Percentiles rank a stretch among this genome's conserved stretches.
Evolutionary conservation across 2,329 filamentous ascomycete species (phyloP).

Genomic region (Aureobasidium vineae): DNA sequence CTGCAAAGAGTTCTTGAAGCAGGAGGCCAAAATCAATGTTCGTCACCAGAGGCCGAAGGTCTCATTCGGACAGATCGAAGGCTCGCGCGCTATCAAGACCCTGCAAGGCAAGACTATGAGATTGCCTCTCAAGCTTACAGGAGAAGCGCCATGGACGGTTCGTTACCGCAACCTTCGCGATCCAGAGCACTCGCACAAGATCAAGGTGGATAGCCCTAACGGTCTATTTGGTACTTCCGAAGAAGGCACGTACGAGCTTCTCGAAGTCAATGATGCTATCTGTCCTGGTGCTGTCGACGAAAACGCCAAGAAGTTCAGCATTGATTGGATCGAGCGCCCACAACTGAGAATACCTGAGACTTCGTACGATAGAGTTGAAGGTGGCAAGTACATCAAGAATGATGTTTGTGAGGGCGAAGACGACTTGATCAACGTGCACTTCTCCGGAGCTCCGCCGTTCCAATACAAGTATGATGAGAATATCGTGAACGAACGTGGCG

Average conservation of each 20-base stretch:
- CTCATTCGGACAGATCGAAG: conserved; percentile 81
- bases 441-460: conserved; percentile 74
- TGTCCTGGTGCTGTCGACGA: conserved; percentile 81
- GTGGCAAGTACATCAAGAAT: conserved; percentile 64
- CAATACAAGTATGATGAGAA: conserved; percentile 77
- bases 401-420: conserved; percentile 94
- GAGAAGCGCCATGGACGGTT: conserved; percentile 80
- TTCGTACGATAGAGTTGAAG: conserved; percentile 55
- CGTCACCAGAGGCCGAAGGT: conserved; percentile 84
- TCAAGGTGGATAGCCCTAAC: conserved; percentile 32
- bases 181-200: conserved; percentile 36
- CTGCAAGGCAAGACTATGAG: conserved; percentile 72
- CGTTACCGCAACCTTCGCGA: conserved; percentile 58
- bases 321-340: conserved; percentile 84
- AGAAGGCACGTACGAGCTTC: conserved; percentile 72
- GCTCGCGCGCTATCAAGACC: conserved; percentile 69
- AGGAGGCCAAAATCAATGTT: conserved; percentile 81
- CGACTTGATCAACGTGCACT: conserved; percentile 76
- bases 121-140: conserved; percentile 80
- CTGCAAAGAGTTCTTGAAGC: conserved; percentile 82
- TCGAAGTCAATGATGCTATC: conserved; percentile 71
- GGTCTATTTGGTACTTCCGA: conserved; percentile 34
- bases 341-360: conserved; percentile 61
- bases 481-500: conserved; percentile 66
- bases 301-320: conserved; percentile 69